These are phyloP conservation scores for Torulaspora maleeae DNA, from an alignment of 805 yeast genomes.

Conservation along the genomic window DNA sequence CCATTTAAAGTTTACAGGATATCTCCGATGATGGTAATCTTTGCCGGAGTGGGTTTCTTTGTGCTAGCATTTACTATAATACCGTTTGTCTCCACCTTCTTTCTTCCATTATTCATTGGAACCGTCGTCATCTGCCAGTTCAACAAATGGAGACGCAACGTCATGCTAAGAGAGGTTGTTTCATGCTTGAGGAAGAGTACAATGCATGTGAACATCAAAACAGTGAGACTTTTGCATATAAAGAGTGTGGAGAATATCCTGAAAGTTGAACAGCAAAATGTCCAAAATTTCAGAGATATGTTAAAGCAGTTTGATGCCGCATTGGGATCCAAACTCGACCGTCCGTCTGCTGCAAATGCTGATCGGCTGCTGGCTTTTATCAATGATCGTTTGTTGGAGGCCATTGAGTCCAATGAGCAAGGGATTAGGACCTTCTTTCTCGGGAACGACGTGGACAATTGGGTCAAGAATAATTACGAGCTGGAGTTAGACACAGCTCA, in stretches of 20 bases:
- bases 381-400: constrained; percentile 21
- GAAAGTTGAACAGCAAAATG: constrained; percentile 1
- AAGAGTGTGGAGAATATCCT: constrained; percentile 7
- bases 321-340: constrained; percentile 6
- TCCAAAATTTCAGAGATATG: constrained; percentile 6
- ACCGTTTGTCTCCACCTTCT: constrained; percentile 18
- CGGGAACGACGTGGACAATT: constrained; percentile 14
- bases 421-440: constrained; percentile 22
- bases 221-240: constrained; percentile 18
- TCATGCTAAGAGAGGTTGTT: constrained; percentile 16
- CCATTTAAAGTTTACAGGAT: constrained; percentile 13
- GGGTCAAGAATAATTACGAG: constrained; percentile 17
- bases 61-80: constrained; percentile 14
- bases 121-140: constrained; percentile 24
- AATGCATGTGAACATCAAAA: constrained; percentile 13
- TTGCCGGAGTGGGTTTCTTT: constrained; percentile 17
- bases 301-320: constrained; percentile 8
- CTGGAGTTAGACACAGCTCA: constrained; percentile 12
- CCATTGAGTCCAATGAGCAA: constrained; percentile 22
- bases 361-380: constrained; percentile 6
- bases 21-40: constrained; percentile 11
- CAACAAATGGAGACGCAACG: constrained; percentile 22
- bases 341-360: constrained; percentile 11
- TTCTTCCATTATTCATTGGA: constrained; percentile 25
- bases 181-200: constrained; percentile 16